A percentile compares a stretch with the other conserved stretches of the same genome.
Conservation (phyloP, 1,139 yeast genomes). For the Eremothecium gossypii region DNA sequence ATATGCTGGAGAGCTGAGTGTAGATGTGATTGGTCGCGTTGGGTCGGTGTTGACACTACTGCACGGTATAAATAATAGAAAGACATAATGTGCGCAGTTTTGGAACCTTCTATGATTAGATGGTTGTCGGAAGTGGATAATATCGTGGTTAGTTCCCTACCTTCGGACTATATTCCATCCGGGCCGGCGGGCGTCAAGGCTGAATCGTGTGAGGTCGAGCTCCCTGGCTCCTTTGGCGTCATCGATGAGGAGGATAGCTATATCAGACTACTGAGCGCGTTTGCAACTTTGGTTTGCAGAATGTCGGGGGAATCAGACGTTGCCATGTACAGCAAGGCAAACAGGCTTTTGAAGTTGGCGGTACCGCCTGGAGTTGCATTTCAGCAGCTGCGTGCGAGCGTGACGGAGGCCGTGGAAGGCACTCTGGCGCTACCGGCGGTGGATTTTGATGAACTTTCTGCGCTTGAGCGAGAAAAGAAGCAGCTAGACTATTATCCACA, state of each 20-base stretch:
- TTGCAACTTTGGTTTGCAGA: slow-evolving; percentile 64
- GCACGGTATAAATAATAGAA: too few relatives aligned
- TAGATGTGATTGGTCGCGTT: too few relatives aligned
- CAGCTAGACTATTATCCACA: slow-evolving; percentile 52
- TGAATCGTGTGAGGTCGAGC: too few relatives aligned
- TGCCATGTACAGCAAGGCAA: slow-evolving; percentile 61
- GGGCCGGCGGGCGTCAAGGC: too few relatives aligned
- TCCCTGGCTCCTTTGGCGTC: too few relatives aligned
- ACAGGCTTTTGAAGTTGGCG: slow-evolving; percentile 48
- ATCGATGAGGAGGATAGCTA: slow-evolving; percentile 33
- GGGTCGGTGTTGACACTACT: too few relatives aligned
- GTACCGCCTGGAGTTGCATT: slow-evolving; percentile 49
- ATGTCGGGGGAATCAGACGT: slow-evolving; percentile 92
- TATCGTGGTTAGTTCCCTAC: too few relatives aligned
- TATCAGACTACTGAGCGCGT: slow-evolving; percentile 53
- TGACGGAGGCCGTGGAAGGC: slow-evolving; percentile 26
- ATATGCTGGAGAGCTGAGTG: too few relatives aligned
- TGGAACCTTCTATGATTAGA: too few relatives aligned
- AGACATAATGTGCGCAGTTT: too few relatives aligned
- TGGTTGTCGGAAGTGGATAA: too few relatives aligned
- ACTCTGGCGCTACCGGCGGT: slow-evolving; percentile 40
- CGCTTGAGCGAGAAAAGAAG: slow-evolving; percentile 39
- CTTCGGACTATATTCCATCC: too few relatives aligned
- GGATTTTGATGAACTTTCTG: slow-evolving; percentile 51
- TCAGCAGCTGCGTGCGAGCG: slow-evolving; percentile 33